Conservation (phyloP, 768 basidiomycete genomes). For the Mycena belliarum region DNA sequence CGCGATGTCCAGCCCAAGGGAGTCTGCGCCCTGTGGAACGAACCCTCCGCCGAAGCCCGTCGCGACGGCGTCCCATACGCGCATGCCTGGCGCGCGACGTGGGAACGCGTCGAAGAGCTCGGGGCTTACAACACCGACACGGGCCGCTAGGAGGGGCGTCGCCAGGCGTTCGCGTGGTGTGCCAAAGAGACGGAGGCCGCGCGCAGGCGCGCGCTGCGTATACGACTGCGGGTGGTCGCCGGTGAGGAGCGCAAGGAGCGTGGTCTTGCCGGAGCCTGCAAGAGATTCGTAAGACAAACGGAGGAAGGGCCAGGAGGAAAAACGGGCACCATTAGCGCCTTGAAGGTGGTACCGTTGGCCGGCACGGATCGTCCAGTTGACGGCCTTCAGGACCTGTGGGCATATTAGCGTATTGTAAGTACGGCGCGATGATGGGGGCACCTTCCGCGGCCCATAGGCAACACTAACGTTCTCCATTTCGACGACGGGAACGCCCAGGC, state of each 20-base stretch:
- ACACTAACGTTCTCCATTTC: slow-evolving; percentile 70
- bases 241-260: slow-evolving; percentile 83
- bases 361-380: slow-evolving; percentile 80
- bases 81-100: slow-evolving; percentile 56
- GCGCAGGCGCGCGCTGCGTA: slow-evolving; percentile 57
- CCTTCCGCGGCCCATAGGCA: slow-evolving; percentile 60
- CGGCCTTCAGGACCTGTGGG: slow-evolving; percentile 66
- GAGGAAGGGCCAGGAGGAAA: not conserved
- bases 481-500: slow-evolving; percentile 46
- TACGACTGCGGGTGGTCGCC: slow-evolving; percentile 97
- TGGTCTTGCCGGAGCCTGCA: slow-evolving; percentile 92
- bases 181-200: slow-evolving; percentile 57
- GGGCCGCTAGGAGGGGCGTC: slow-evolving; percentile 57
- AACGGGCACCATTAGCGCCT: slow-evolving; percentile 73
- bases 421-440: not conserved
- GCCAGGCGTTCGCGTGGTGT: slow-evolving; percentile 64
- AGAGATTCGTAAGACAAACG: not conserved
- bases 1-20: slow-evolving; percentile 22
- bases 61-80: slow-evolving; percentile 77
- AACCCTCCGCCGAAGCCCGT: slow-evolving; percentile 92
- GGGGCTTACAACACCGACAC: slow-evolving; percentile 82
- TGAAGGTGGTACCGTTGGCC: slow-evolving; percentile 91
- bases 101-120: slow-evolving; percentile 94
- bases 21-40: slow-evolving; percentile 43
- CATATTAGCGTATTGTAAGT: not conserved